Evolutionary conservation across 2,329 filamentous ascomycete species (phyloP).

Genomic region (Ophiostoma fasciatum): DNA sequence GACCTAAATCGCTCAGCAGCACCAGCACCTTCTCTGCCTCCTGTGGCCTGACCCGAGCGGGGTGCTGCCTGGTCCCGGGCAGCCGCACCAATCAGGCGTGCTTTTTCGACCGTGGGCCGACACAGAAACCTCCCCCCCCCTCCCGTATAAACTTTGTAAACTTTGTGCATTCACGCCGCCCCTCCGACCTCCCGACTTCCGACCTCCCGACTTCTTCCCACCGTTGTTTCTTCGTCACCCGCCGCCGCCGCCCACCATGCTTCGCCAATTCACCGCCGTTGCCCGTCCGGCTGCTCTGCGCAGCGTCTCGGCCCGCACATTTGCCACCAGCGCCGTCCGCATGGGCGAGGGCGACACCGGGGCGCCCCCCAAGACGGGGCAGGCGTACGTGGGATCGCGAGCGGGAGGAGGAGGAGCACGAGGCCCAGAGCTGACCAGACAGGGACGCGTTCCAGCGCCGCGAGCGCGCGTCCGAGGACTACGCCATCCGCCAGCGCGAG

Average conservation of each 20-base stretch:
- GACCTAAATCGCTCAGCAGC: no score
- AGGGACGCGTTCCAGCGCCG: slow-evolving; percentile 90
- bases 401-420: neutral
- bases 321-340: slow-evolving; percentile 46
- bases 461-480: slow-evolving; percentile 75
- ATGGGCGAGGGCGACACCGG: slow-evolving; percentile 61
- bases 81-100: slow-evolving; percentile 11
- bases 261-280: slow-evolving; percentile 46
- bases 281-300: slow-evolving; percentile 38
- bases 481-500: slow-evolving; percentile 76
- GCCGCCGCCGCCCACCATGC: slow-evolving; percentile 44
- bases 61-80: no score
- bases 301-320: slow-evolving; percentile 35
- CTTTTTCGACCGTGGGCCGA: no score
- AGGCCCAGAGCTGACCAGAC: slow-evolving; percentile 1
- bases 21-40: neutral
- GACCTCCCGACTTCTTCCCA: neutral
- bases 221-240: no score
- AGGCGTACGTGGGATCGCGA: slow-evolving; percentile 30
- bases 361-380: slow-evolving; percentile 35
- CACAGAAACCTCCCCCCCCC: no score
- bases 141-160: no score
- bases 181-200: no score
- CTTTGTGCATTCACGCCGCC: no score
- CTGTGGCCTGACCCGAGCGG: no score